phyloP scores from a whole-genome alignment of 164 flowering plant genomes.

The Cinnamomum micranthum region DNA sequence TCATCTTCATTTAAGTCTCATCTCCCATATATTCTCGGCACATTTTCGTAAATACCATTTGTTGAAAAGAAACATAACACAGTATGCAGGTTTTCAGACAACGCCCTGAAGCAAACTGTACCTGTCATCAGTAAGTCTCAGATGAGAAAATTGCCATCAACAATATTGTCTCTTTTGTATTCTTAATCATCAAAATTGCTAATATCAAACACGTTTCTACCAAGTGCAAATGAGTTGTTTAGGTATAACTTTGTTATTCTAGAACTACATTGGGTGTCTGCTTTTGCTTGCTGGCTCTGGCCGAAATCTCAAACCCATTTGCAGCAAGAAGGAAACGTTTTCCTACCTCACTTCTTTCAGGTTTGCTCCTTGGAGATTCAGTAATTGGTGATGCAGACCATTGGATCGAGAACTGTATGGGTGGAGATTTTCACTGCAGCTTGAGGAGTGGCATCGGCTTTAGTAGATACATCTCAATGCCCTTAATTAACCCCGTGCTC shows the following conservation, averaged over 20 bases:
- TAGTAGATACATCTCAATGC: no score
- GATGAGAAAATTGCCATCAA: neutral
- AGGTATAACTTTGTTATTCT: conserved; percentile 8
- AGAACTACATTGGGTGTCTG: conserved; percentile 14
- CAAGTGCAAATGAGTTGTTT: conserved; percentile 2
- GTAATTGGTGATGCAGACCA: neutral
- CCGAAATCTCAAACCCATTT: conserved; percentile 28
- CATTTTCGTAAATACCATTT: neutral
- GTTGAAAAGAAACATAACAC: neutral
- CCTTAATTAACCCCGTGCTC: no score
- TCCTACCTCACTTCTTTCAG: conserved; percentile 37
- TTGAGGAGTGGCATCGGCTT: no score
- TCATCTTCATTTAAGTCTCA: no score
- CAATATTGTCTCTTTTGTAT: neutral
- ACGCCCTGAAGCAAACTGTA: neutral
- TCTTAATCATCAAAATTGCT: conserved; percentile 24
- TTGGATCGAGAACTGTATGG: no score
- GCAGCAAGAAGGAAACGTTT: conserved; percentile 43
- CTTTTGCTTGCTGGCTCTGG: conserved; percentile 11
- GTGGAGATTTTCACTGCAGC: no score
- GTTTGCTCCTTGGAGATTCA: conserved; percentile 12
- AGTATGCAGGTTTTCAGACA: neutral
- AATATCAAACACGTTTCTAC: conserved; percentile 38
- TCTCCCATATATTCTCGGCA: no score
- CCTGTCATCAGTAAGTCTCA: neutral